A percentile compares a stretch with the other conserved stretches of the same genome.
Evolutionary conservation across 129 eudicot species (phyloP).

Genomic region (Saposhnikovia divaricata): DNA sequence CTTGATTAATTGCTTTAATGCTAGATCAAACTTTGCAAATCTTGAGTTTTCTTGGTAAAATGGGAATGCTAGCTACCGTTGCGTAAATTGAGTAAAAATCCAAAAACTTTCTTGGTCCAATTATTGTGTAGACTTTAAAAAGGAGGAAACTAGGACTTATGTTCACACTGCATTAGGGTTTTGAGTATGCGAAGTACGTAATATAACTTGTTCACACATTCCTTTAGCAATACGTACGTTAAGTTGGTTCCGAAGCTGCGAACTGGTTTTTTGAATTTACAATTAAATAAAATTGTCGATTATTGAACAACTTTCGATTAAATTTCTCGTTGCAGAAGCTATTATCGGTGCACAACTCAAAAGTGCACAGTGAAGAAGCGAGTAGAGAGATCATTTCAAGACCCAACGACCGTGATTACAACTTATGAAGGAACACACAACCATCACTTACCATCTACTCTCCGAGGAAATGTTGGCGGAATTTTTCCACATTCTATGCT

Average conservation of each 20-base stretch:
- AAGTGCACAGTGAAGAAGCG: conserved; percentile 89
- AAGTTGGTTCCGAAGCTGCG: too few species aligned
- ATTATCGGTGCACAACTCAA: conserved; percentile 89
- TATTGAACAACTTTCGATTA: background rate
- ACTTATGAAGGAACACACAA: conserved; percentile 98
- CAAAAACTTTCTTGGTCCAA: conserved; percentile 5
- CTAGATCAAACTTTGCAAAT: background rate
- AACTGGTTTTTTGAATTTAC: too few species aligned
- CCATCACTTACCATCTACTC: conserved; percentile 79
- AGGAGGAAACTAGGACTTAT: background rate
- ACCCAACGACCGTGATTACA: conserved; percentile 78
- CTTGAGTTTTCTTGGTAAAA: background rate
- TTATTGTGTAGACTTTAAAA: background rate
- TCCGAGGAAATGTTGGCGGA: conserved; percentile 61
- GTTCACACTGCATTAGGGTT: conserved; percentile 9
- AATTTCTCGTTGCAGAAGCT: conserved; percentile 52
- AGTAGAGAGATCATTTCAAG: conserved; percentile 70
- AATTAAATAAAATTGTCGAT: too few species aligned
- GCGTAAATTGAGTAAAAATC: background rate
- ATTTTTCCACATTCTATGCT: conserved; percentile 40
- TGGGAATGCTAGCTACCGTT: background rate
- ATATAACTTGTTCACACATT: background rate
- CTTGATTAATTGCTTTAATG: background rate
- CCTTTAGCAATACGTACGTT: too few species aligned
- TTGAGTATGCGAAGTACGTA: background rate